Base-by-base conservation (phyloP, 2,329 filamentous ascomycete genomes). In the Byssothecium circinans region DNA sequence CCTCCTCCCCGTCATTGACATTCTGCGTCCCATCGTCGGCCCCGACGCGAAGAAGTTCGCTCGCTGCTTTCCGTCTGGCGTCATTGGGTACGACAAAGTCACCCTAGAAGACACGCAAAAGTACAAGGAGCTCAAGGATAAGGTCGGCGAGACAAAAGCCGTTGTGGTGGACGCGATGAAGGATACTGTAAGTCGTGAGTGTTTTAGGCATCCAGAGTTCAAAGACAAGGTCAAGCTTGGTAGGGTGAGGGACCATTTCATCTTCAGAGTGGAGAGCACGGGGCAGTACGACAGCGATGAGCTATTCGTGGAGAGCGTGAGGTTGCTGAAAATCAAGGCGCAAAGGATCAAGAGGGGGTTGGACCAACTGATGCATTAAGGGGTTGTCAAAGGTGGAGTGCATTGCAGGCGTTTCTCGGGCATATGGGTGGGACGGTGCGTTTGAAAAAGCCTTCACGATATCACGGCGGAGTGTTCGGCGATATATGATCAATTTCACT, bases 271-370 rank as follows among this genome's bases (percentile, higher is more conserved):
- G 29, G 94, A 99, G 78, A 96, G 91, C 77, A 87, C 90, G 0
- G 95, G 94, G 5, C 94, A 99, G 75, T 95, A 90, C 78, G 86
- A 94, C 49, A 96, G 91, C 67, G 92, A 97, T 63, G 86, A 91
- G 73, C 79, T 99, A 56, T 97, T 99, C 77, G 74, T 99, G 47
- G 91, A 97, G 74, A 85, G 89, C 22, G 81, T 99, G 41, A 88
- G 87, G 74, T 78, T 90, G 59, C 75, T 99, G 53, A 96, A 91
- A 77, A 78, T 83, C 62, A 97, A 97, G 78, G 94, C 89, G 58
- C 76, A 84, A 67, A 80, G 81, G 61, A 78, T 92, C 54, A 85
- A 87, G 78, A 78, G 83, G 65, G 86, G 88, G 65, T 78, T 92
- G 62, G 75, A 81, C 19, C 70, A 71, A 45, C 57, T 72, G 64